Conservation (phyloP, 371 early-diverging fungal genomes). For the Capillidium heterosporum region DNA sequence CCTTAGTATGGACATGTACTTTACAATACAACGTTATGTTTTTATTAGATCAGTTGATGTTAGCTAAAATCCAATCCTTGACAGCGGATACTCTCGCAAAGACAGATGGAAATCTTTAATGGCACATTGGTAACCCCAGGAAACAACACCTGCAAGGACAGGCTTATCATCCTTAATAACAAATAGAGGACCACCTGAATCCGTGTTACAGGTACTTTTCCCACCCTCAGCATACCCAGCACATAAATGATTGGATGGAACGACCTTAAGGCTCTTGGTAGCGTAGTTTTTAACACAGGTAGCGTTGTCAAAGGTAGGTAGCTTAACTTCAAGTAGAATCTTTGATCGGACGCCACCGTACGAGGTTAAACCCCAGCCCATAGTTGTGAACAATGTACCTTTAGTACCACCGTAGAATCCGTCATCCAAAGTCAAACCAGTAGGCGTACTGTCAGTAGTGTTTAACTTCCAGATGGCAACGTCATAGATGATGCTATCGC, state of each 20-base stretch:
- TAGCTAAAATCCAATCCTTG: too few species aligned
- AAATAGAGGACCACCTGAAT: neutral
- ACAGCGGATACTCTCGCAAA: too few species aligned
- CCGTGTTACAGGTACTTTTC: neutral
- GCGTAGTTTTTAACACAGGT: neutral
- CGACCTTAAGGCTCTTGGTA: neutral
- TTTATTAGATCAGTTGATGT: too few species aligned
- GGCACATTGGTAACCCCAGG: neutral
- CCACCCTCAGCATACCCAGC: constrained; percentile 3
- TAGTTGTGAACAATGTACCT: neutral
- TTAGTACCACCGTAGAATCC: neutral
- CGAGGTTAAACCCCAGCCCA: constrained; percentile 3
- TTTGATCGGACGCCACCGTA: neutral
- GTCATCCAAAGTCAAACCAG: neutral
- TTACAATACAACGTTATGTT: too few species aligned
- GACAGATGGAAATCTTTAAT: too few species aligned
- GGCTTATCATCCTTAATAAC: neutral
- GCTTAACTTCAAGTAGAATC: constrained; percentile 1
- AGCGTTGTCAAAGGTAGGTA: neutral
- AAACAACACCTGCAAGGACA: neutral
- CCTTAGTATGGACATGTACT: too few species aligned
- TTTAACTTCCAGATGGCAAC: neutral
- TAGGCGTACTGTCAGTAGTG: neutral
- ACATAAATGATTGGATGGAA: neutral
- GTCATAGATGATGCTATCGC: neutral